A percentile compares a stretch with the other conserved stretches of the same genome.
phyloP scores from a whole-genome alignment of 768 basidiomycete species.

The Termitomyces sp. region DNA sequence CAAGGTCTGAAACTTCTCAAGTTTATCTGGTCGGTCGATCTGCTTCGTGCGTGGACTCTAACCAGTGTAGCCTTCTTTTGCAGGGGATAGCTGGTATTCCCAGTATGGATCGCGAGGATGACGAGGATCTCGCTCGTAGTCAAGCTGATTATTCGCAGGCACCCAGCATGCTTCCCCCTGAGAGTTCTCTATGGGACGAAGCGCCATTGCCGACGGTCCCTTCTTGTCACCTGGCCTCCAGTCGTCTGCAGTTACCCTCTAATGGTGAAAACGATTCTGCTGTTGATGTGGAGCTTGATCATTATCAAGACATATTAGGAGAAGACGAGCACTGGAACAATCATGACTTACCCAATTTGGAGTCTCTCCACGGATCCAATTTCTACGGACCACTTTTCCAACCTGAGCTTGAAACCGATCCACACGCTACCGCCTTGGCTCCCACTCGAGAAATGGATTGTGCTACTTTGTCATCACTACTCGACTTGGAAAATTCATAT shows the following conservation, averaged over 20 bases:
- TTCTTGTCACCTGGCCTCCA: neutral
- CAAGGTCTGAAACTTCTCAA: conserved; percentile 33
- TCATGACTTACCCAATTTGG: conserved; percentile 5
- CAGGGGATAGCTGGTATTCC: conserved; percentile 9
- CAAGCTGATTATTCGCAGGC: conserved; percentile 4
- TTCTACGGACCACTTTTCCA: neutral
- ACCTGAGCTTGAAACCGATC: neutral
- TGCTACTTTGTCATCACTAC: conserved; percentile 1
- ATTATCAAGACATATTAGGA: conserved; percentile 3
- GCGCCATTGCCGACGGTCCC: neutral
- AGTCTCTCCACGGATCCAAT: neutral
- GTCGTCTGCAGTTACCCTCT: conserved; percentile 2
- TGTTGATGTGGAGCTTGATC: conserved; percentile 4
- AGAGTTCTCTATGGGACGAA: conserved; percentile 11
- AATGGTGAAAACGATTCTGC: conserved; percentile 3
- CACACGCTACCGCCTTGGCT: neutral
- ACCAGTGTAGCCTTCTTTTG: neutral
- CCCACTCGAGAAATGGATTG: neutral
- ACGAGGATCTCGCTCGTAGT: conserved; percentile 14
- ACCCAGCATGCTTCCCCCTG: neutral
- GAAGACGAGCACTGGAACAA: conserved; percentile 7
- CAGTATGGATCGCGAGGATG: conserved; percentile 12
- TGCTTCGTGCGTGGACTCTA: conserved; percentile 23
- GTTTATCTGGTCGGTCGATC: neutral
- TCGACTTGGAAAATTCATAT: conserved; percentile 12